Base-by-base conservation (phyloP, 2,329 filamentous ascomycete genomes). In the Pochonia chlamydosporia region DNA sequence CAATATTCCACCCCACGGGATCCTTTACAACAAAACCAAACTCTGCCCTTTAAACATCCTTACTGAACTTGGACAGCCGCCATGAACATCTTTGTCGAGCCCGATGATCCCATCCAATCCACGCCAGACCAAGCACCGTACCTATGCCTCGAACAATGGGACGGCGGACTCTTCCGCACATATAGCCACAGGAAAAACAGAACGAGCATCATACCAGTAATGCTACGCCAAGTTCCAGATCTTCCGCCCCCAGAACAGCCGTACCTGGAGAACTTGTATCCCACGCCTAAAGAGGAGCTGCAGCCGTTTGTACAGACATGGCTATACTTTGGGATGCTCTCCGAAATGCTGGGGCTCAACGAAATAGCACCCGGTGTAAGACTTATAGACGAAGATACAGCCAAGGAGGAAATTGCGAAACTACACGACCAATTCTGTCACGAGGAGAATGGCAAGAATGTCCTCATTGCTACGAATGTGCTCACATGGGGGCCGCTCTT, bases 291-390 rank as follows among this genome's bases (percentile, higher is more conserved):
- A 7, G 47, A 49, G 3, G 57, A 59, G 10, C 45, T 59, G 9
- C 49, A 62, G 28, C 44, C 53, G 0, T 61, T 64, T 36, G 40
- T 62, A 13, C 63, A 66, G 44, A 63, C 58, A 6, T 66, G 63
- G 62, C 51, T 67, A 7, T 65, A 57, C 43, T 63, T 66, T 48
- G 63, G 64, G 0, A 49, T 62, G 4, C 25, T 62, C 14, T 53
- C 59, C 5, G 63, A 67, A 44, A 54, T 62, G 24, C 31, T 63
- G 3, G 54, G 56, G 20, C 43, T 61, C 3, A 62, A 63, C 39
- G 55, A 58, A 43, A 43, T 50, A 1, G 39, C 40, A 3, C 43
- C 51, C 5, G 56, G 53, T n/a, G 16, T 30, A 2, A 43, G 49
- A 5, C 35, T 57, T 20, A 8, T 55, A 21, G 47, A 52, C 20